These are phyloP conservation scores for Alternaria triticimaculans DNA, from an alignment of 2,329 filamentous ascomycete species.

Conservation along the genomic window DNA sequence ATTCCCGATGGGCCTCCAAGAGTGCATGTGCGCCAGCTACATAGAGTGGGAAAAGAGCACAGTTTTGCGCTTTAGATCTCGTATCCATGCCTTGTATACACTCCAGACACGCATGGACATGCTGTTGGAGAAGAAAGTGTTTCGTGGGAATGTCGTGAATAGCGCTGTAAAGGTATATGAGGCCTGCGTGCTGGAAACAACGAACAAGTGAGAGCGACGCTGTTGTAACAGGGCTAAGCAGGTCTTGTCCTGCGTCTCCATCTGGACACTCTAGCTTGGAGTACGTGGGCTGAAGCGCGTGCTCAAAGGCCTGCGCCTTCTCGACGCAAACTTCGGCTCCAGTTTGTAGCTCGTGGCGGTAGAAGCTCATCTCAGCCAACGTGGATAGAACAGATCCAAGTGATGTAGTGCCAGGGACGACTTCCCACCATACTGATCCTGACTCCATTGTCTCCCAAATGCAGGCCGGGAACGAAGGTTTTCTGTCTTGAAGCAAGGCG, in stretches of 20 bases:
- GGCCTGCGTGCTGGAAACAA: conserved; percentile 20
- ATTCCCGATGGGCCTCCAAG: conserved; percentile 2
- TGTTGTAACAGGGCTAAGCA: neutral
- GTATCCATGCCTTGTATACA: conserved; percentile 17
- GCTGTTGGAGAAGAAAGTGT: conserved; percentile 20
- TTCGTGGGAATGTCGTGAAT: conserved; percentile 13
- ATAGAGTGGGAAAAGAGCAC: conserved; percentile 22
- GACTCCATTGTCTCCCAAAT: conserved; percentile 17
- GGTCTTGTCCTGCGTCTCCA: neutral
- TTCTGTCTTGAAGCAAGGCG: conserved; percentile 17
- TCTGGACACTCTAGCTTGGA: neutral
- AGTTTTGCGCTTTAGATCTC: conserved; percentile 16
- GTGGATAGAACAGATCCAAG: conserved; percentile 6
- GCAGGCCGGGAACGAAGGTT: conserved; percentile 11
- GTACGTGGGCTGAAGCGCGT: conserved; percentile 7
- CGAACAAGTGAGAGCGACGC: conserved; percentile 10
- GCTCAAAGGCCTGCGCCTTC: conserved; percentile 5
- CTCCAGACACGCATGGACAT: conserved; percentile 20
- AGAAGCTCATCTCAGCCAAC: conserved; percentile 14
- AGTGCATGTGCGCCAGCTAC: conserved; percentile 19
- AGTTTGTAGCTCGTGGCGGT: conserved; percentile 2
- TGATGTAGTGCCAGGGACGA: neutral
- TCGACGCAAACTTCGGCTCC: conserved; percentile 1
- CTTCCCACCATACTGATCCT: conserved; percentile 20
- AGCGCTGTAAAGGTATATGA: conserved; percentile 25